Evolutionary conservation across 306 rosid species (phyloP).

Genomic region (Prunus davidiana): DNA sequence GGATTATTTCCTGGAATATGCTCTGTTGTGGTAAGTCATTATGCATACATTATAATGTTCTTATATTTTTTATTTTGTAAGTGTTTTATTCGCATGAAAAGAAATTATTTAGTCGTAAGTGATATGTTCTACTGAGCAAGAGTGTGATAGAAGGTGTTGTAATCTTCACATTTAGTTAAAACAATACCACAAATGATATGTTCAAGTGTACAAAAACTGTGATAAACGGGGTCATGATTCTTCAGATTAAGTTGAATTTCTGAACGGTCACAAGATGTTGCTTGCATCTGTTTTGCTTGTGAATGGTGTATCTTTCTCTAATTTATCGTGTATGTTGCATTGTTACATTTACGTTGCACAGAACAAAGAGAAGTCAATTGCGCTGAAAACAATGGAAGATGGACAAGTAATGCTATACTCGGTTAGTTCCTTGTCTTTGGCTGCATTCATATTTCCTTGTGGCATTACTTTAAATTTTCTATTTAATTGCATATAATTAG

Average conservation of each 20-base stretch:
- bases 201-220: constrained; percentile 7
- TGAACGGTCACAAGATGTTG: neutral
- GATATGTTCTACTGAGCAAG: constrained; percentile 9
- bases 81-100: neutral
- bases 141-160: constrained; percentile 1
- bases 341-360: constrained; percentile 32
- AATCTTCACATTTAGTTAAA: neutral
- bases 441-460: constrained; percentile 6
- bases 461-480: constrained; percentile 7
- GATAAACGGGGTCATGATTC: neutral
- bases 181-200: neutral
- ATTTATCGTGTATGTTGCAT: neutral
- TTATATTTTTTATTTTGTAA: neutral
- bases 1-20: constrained; percentile 90
- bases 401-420: constrained; percentile 64
- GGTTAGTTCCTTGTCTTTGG: constrained; percentile 27
- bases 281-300: constrained; percentile 1
- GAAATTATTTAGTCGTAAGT: neutral
- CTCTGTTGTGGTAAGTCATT: constrained; percentile 79
- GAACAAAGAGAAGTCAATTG: constrained; percentile 84
- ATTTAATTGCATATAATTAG: constrained; percentile 20
- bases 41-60: neutral
- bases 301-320: constrained; percentile 5
- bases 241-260: constrained; percentile 7
- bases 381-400: constrained; percentile 90